These are phyloP conservation scores for Chlamydomonas reinhardtii DNA, from an alignment of 163 green algal genomes.

Conservation along the genomic window DNA sequence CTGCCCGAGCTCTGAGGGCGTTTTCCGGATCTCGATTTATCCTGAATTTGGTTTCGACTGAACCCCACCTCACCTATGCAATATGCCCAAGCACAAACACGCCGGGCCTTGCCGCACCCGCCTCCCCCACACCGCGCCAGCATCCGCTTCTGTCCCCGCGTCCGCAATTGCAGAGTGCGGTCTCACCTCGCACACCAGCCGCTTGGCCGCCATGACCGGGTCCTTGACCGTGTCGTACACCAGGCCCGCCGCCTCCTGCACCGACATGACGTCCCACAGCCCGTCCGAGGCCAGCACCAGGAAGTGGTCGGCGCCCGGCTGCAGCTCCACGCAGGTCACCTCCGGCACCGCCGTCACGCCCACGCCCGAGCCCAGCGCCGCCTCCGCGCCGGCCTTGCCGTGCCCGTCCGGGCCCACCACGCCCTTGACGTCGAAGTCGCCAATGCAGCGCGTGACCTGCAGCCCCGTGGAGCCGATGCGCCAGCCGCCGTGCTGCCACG, in stretches of 20 bases:
- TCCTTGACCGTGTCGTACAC: conserved; percentile 97
- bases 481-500: conserved; percentile 76
- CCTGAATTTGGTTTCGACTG: too few species aligned
- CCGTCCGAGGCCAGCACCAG: conserved; percentile 91
- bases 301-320: conserved; percentile 75
- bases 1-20: too few species aligned
- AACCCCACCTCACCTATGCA: too few species aligned
- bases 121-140: too few species aligned
- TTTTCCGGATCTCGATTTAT: too few species aligned
- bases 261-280: conserved; percentile 88
- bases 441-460: conserved; percentile 72
- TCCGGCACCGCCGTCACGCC: conserved; percentile 89
- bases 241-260: conserved; percentile 61
- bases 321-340: conserved; percentile 69
- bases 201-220: conserved; percentile 87
- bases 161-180: too few species aligned
- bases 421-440: conserved; percentile 71
- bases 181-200: conserved; percentile 83
- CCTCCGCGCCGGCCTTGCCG: background rate
- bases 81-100: too few species aligned
- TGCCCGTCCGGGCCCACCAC: background rate
- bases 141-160: too few species aligned
- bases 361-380: background rate
- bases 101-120: too few species aligned
- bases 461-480: conserved; percentile 85